Evolutionary conservation across 495 filamentous ascomycete species (phyloP).

Genomic region (Xylaria nigripes): DNA sequence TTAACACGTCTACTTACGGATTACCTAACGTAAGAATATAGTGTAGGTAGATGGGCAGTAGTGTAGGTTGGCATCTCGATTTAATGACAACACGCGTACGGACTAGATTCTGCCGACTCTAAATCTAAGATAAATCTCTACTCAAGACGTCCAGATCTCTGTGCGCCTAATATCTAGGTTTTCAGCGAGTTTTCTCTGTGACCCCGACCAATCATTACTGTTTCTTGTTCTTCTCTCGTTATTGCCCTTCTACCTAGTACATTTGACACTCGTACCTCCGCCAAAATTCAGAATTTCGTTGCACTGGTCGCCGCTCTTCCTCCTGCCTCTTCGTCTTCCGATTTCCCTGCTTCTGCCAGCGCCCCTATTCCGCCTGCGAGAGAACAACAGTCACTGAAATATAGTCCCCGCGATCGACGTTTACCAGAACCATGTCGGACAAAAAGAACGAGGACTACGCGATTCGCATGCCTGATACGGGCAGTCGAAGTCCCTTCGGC

Average conservation of each 20-base stretch:
- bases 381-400: not conserved
- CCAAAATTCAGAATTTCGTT: not conserved
- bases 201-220: slow-evolving; percentile 1
- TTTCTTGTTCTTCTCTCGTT: not conserved
- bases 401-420: not conserved
- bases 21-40: too few relatives aligned
- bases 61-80: too few relatives aligned
- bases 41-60: too few relatives aligned
- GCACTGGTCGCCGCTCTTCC: not conserved
- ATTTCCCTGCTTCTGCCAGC: not conserved
- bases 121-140: not conserved
- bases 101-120: too few relatives aligned
- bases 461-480: slow-evolving; percentile 57
- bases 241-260: not conserved
- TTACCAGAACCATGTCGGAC: slow-evolving; percentile 42
- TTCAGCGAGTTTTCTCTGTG: slow-evolving; percentile 1
- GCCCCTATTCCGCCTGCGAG: not conserved
- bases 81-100: too few relatives aligned
- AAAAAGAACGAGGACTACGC: slow-evolving; percentile 80
- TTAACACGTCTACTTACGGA: too few relatives aligned
- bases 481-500: slow-evolving; percentile 29
- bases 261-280: not conserved
- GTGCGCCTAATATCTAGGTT: slow-evolving; percentile 5
- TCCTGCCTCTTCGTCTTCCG: not conserved
- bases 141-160: not conserved